Percentiles rank a stretch among this genome's conserved stretches.
These are phyloP conservation scores for Ephemerocybe angulata DNA, from an alignment of 768 basidiomycete genomes.

Conservation along the genomic window DNA sequence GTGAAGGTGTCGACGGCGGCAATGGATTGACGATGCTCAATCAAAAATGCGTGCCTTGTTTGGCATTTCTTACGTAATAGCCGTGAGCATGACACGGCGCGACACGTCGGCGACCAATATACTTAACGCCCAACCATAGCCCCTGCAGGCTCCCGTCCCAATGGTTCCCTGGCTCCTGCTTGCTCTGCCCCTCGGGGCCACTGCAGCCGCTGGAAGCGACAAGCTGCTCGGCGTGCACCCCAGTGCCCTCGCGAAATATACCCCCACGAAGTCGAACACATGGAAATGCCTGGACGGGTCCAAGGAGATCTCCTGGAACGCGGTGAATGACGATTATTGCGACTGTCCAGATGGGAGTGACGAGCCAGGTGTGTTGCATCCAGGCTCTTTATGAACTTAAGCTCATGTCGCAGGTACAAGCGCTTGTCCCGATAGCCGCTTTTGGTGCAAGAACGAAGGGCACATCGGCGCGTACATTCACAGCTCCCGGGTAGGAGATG, in stretches of 20 bases:
- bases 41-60: conserved; percentile 37
- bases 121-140: background rate
- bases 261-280: conserved; percentile 44
- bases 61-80: conserved; percentile 32
- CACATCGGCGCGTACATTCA: conserved; percentile 80
- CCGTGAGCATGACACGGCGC: conserved; percentile 16
- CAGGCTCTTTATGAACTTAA: background rate
- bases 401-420: conserved; percentile 58
- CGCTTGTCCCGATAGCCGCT: conserved; percentile 71
- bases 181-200: conserved; percentile 37
- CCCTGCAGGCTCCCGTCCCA: background rate
- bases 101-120: conserved; percentile 35
- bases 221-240: conserved; percentile 61
- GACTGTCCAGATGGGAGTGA: conserved; percentile 95
- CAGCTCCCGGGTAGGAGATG: conserved; percentile 84
- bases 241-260: conserved; percentile 52
- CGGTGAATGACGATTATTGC: conserved; percentile 93
- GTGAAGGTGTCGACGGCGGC: conserved; percentile 20
- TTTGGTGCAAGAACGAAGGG: conserved; percentile 85
- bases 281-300: conserved; percentile 85
- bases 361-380: conserved; percentile 66
- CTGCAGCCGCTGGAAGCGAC: conserved; percentile 33
- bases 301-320: conserved; percentile 70
- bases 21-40: background rate
- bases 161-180: conserved; percentile 28